Conservation (phyloP, 495 filamentous ascomycete genomes). For the Aspergillus cavernicola region DNA sequence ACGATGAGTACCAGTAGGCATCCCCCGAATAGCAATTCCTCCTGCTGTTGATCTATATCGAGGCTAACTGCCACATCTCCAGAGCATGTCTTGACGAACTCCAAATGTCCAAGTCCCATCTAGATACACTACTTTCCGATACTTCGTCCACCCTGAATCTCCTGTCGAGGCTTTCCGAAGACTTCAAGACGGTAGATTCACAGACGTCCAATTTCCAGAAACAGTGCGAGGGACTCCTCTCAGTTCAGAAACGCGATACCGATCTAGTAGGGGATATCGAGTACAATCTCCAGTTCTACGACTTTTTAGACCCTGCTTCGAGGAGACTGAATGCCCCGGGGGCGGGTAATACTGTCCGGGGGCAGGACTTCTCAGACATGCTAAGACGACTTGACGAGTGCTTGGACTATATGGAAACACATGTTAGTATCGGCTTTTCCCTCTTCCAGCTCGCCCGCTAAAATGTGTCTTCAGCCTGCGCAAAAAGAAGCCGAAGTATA, state of each 20-base stretch:
- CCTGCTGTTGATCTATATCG: background rate
- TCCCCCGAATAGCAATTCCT: background rate
- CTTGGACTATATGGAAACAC: conserved; percentile 80
- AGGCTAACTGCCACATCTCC: conserved; percentile 16
- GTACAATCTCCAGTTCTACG: conserved; percentile 84
- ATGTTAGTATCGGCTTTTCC: conserved; percentile 51
- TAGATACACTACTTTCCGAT: conserved; percentile 73
- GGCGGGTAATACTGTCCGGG: conserved; percentile 75
- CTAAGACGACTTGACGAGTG: conserved; percentile 80
- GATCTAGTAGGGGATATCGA: conserved; percentile 76
- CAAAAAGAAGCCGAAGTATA: conserved; percentile 87
- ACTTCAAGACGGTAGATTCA: conserved; percentile 79
- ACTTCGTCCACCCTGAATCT: conserved; percentile 69
- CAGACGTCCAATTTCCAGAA: conserved; percentile 89
- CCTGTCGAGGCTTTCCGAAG: conserved; percentile 70
- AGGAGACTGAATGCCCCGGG: conserved; percentile 88
- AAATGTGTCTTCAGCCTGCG: conserved; percentile 48
- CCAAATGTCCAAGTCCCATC: conserved; percentile 69
- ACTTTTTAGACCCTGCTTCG: conserved; percentile 86
- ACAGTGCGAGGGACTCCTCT: conserved; percentile 80
- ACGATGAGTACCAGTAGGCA: conserved; percentile 78
- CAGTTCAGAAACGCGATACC: conserved; percentile 72
- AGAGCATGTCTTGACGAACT: conserved; percentile 79
- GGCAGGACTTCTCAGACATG: conserved; percentile 80
- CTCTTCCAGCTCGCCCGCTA: conserved; percentile 15